These are phyloP conservation scores for Asterochloris sp. DNA, from an alignment of 139 green algal species.

Conservation along the genomic window DNA sequence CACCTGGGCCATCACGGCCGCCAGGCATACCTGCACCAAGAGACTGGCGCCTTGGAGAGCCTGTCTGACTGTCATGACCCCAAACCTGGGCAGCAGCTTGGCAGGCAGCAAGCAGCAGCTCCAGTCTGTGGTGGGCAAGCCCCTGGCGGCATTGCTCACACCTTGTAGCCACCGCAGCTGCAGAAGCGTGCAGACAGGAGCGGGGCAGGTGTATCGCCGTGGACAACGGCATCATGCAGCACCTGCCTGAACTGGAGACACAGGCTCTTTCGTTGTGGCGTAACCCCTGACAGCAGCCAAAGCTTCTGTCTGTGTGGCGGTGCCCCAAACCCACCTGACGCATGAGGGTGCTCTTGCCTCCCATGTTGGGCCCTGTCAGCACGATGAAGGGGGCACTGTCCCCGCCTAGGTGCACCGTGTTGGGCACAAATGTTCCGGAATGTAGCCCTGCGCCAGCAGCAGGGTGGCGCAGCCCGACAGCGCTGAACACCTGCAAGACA, in stretches of 20 bases:
- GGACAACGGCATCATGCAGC: too few species aligned
- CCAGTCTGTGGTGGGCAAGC: too few species aligned
- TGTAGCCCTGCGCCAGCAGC: constrained; percentile 35
- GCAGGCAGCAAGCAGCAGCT: neutral
- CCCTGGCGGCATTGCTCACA: too few species aligned
- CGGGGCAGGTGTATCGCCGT: too few species aligned
- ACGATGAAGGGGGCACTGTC: constrained; percentile 57
- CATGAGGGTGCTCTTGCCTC: constrained; percentile 94
- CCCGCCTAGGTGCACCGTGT: constrained; percentile 83
- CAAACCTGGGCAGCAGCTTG: neutral
- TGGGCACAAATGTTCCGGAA: constrained; percentile 84
- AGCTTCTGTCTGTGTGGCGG: too few species aligned
- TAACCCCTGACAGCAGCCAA: too few species aligned
- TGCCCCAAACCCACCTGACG: constrained; percentile 32
- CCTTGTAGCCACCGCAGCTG: too few species aligned
- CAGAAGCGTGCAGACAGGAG: too few species aligned
- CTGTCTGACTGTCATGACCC: too few species aligned
- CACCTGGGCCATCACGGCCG: constrained; percentile 81
- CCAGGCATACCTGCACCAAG: constrained; percentile 69
- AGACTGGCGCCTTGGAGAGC: too few species aligned
- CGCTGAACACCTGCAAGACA: constrained; percentile 45
- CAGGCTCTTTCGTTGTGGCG: too few species aligned
- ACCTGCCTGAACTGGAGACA: too few species aligned
- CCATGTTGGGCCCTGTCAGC: constrained; percentile 97
- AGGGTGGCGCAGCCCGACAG: constrained; percentile 71